Percentiles rank a stretch among this genome's conserved stretches.
Conservation (phyloP, 2,329 filamentous ascomycete genomes). For the Colletotrichum gigasporum region DNA sequence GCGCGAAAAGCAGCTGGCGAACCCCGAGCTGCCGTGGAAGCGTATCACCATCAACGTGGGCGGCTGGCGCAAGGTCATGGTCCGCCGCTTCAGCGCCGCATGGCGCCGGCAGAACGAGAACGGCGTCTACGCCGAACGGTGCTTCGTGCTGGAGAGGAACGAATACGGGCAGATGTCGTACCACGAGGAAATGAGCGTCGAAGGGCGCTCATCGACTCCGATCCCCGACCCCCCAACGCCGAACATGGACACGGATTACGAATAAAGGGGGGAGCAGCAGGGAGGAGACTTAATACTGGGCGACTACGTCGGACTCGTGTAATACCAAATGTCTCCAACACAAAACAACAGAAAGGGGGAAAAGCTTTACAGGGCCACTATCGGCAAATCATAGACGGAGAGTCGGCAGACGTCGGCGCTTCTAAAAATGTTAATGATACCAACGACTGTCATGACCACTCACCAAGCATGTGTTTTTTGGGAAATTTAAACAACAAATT, state of each 20-base stretch:
- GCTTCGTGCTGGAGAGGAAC: slow-evolving; percentile 51
- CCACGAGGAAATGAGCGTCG: slow-evolving; percentile 28
- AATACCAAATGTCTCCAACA: no score
- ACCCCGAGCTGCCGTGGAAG: slow-evolving; percentile 43
- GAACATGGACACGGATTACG: slow-evolving; percentile 11
- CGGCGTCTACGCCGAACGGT: slow-evolving; percentile 57
- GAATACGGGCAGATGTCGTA: slow-evolving; percentile 24
- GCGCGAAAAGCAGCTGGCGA: slow-evolving; percentile 35
- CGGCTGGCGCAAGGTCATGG: slow-evolving; percentile 56
- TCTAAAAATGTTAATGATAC: slow-evolving; percentile 26
- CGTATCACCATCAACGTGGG: slow-evolving; percentile 57
- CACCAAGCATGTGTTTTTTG: no score
- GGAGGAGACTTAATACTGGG: no score
- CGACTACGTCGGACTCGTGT: no score
- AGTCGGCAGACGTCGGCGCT: not conserved
- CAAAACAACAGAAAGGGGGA: not conserved
- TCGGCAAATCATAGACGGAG: slow-evolving; percentile 12
- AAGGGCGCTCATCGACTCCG: slow-evolving; percentile 31
- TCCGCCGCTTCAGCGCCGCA: slow-evolving; percentile 49
- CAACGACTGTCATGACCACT: slow-evolving; percentile 15
- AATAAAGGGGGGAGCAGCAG: not conserved
- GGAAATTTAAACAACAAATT: no score
- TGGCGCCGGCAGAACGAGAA: slow-evolving; percentile 52
- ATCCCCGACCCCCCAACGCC: slow-evolving; percentile 28
- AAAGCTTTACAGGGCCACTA: not conserved